Percentiles rank a stretch among this genome's conserved stretches.
Conservation (phyloP, 2,329 filamentous ascomycete genomes). For the Xylariaceae sp. region DNA sequence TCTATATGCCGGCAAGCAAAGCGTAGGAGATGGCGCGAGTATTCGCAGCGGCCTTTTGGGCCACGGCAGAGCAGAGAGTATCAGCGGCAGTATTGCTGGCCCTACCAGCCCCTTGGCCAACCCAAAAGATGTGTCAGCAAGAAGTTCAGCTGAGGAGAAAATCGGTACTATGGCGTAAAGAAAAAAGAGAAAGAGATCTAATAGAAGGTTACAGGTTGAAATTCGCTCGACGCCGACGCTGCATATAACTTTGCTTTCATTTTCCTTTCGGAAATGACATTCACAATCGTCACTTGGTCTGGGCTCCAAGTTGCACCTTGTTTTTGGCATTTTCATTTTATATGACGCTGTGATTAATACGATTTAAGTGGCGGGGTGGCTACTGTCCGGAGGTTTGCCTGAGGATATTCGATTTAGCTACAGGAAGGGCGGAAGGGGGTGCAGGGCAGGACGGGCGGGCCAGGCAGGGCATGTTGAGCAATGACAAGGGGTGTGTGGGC, state of each 20-base stretch:
- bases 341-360: not conserved
- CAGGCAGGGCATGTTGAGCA: not conserved
- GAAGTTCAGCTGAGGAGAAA: conserved; percentile 27
- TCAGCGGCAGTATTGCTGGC: conserved; percentile 66
- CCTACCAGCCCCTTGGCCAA: conserved; percentile 58
- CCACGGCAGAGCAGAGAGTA: conserved; percentile 75
- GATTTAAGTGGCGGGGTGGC: not conserved
- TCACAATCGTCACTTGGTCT: not conserved
- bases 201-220: conserved; percentile 1
- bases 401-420: not conserved
- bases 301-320: not conserved
- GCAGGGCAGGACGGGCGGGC: not conserved
- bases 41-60: conserved; percentile 71
- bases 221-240: not conserved
- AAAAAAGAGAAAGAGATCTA: conserved; percentile 19
- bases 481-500: conserved; percentile 2
- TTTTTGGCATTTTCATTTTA: not conserved
- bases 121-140: conserved; percentile 41
- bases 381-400: not conserved
- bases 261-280: not conserved
- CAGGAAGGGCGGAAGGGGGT: not conserved
- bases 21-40: conserved; percentile 64
- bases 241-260: not conserved
- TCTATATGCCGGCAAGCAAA: conserved; percentile 60
- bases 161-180: conserved; percentile 23